Evolutionary conservation across 257 asterid species (phyloP).

Genomic region (Anisodus tanguticus): DNA sequence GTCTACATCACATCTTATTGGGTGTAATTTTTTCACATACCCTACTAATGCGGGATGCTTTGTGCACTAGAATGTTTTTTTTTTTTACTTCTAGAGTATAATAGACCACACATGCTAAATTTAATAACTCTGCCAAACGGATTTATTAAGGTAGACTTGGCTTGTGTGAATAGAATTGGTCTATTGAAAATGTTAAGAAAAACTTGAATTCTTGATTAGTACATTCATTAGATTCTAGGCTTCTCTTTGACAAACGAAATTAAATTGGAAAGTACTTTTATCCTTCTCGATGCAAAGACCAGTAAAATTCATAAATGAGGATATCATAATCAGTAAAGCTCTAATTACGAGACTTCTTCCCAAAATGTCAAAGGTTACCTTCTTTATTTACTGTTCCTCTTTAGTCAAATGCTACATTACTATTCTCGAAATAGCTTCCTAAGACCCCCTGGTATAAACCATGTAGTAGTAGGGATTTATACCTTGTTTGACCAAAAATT

Average conservation of each 20-base stretch:
- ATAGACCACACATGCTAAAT: not conserved
- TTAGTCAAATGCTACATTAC: not conserved
- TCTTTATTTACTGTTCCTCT: not conserved
- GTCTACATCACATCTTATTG: no score
- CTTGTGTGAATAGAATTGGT: not conserved
- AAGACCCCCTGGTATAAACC: not conserved
- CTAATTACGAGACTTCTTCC: not conserved
- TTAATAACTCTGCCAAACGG: not conserved
- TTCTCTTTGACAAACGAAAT: constrained; percentile 1
- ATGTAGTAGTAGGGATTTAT: no score
- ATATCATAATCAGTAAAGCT: constrained; percentile 9
- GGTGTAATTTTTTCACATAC: no score
- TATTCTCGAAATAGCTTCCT: not conserved
- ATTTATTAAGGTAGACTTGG: not conserved
- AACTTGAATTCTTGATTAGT: not conserved
- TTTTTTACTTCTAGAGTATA: no score
- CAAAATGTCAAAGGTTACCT: constrained; percentile 13
- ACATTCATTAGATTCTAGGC: not conserved
- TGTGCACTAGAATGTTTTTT: no score
- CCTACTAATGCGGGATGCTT: no score
- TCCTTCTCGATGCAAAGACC: constrained; percentile 4
- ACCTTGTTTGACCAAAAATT: no score
- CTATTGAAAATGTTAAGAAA: not conserved
- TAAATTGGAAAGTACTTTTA: not conserved
- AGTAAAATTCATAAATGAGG: not conserved